Evolutionary conservation across 257 asterid genomes (phyloP), one percentile per base, ranked within the genome.

Genomic region (Lycium barbarum): DNA sequence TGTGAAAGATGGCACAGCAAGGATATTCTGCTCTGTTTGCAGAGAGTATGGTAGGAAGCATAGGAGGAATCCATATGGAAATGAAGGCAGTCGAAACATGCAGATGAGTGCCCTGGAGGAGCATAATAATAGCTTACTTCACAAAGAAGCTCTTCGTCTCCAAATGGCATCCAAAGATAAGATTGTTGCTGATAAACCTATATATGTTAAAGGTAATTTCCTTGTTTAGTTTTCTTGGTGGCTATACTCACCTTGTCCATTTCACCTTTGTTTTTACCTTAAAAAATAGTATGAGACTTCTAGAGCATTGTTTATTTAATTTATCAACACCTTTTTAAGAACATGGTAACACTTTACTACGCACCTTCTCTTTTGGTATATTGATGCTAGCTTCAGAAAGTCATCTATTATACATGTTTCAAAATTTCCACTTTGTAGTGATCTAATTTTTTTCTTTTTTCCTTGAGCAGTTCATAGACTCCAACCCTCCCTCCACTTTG

Each of bases 81-180:
- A 97, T 87, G 99, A 97, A 93, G 99, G 99, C 81, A 97, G 99
- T 88, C 91, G 97, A 91, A 97, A 97, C 90, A 97, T 97, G 99
- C 99, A 97, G 92, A 97, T 97, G 99, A 97, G 99, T 90, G 99
- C 99, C 66, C 88, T 97, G 82, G 99, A 97, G 91, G 99, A 97
- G 91, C 99, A 95, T 80, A 97, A 97, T 86, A 97, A 97, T 89
- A 97, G 99, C 84, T 92, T 97, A 89, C 98, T 97, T 91, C 99
- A 97, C 85, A 97, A 97, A 89, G 99, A 97, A 93, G 99, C 99
- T 83, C 96, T 97, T 58, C 97, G 99, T 45, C 91, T 97, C 57
- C 99, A 97, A 85, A 93, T 89, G 92, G 99, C 99, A 80, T 97
- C 99, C 82, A 95, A 94, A 85, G 99, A 97, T 88, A 97, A 95